Percentiles rank a stretch among this genome's conserved stretches.
Evolutionary conservation across 345 rosid genomes (phyloP).

Genomic region (Eucalyptus coolabah): DNA sequence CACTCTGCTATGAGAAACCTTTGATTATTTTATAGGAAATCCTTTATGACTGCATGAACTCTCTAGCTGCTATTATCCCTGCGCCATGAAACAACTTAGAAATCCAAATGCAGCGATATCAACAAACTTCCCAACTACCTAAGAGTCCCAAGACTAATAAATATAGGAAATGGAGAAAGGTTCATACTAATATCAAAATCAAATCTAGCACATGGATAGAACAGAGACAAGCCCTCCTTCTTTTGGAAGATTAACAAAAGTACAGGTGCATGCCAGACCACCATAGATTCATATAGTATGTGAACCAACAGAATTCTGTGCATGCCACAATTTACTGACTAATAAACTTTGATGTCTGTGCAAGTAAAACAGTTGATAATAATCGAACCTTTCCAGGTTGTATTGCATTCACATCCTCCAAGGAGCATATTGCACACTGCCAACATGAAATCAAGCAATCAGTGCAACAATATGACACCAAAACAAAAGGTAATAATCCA

Average conservation of each 20-base stretch:
- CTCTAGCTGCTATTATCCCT: neutral
- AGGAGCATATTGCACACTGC: conserved; percentile 86
- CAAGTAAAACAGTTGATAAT: neutral
- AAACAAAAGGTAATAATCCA: neutral
- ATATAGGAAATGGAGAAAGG: neutral
- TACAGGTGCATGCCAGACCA: neutral
- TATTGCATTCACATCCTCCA: conserved; percentile 64
- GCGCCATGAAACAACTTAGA: neutral
- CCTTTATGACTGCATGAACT: neutral
- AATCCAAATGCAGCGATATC: neutral
- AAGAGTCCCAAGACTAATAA: neutral
- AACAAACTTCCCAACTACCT: neutral
- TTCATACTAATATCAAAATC: neutral
- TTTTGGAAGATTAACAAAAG: neutral
- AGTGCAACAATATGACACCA: neutral
- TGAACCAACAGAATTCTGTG: neutral
- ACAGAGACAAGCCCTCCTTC: neutral
- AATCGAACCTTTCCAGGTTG: conserved; percentile 78
- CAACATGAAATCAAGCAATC: neutral
- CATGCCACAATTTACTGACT: neutral
- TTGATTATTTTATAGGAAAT: neutral
- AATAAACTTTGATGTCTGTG: neutral
- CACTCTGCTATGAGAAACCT: neutral
- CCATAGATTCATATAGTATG: neutral
- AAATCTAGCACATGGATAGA: neutral